Base-by-base conservation (phyloP, 2,329 filamentous ascomycete genomes). In the Kalmusia sp. region DNA sequence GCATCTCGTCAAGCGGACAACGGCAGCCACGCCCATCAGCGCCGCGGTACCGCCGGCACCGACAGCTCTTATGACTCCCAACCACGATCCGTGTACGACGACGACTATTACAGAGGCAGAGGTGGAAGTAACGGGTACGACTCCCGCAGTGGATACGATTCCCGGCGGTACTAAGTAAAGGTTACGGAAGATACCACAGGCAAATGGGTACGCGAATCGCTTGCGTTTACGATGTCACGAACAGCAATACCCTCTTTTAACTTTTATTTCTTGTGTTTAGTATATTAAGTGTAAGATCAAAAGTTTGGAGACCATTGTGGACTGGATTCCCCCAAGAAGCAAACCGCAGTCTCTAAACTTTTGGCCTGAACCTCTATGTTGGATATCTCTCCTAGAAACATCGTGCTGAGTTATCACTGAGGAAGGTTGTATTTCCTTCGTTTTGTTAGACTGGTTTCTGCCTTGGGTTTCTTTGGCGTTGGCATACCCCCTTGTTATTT, bases 41-140 rank as follows among this genome's bases (percentile, higher is more conserved):
- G 68, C 19, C 57, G 66, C 49, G 65, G 63, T 40, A 67, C 63
- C 6, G 53, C 55, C 12, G 64, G 63, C 1, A 63, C 58, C 17
- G 69, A 70, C 27, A 65, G 51, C 38, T 62, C 64, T 1, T 68
- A 69, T 33, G 66, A 68, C 15, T 61, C 63, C 4, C 68, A 70
- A 19, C 33, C 68, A 24, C 61, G 70, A 7, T 65, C 68, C 6
- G 50, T 60, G 3, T 72, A 72, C 46, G 69, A 72, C 31, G 67
- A 69, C 21, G 70, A 71, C 6, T 64, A 72, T 17, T 72, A 73
- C 51, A 54, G 55, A 14, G 55, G 54, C 41, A 59, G 68, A 52
- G 44, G 59, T 15, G 63, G 61, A 15, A 62, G 43, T 33, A 69
- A 60, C 41, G 63, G 62, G 3, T 71, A 71, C 39, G 70, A 73